phyloP scores from a whole-genome alignment of 371 early-diverging fungal species.

The Phascolomyces articulosus region DNA sequence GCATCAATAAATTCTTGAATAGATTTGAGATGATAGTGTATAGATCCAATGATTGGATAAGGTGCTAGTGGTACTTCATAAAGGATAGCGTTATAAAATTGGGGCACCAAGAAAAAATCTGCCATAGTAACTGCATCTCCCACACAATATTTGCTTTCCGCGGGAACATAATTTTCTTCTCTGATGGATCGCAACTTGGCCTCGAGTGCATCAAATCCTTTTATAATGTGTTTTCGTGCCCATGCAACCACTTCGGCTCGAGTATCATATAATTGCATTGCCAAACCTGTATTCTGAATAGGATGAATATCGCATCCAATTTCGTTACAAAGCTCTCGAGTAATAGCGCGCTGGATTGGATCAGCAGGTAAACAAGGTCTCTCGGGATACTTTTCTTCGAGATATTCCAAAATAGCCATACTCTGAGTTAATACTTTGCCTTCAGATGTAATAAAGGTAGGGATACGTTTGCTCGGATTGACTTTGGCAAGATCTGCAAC shows the following conservation, averaged over 20 bases:
- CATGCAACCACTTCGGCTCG: slow-evolving; percentile 64
- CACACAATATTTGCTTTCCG: slow-evolving; percentile 73
- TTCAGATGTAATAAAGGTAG: slow-evolving; percentile 64
- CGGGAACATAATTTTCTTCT: slow-evolving; percentile 14
- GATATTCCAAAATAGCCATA: slow-evolving; percentile 84
- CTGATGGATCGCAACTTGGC: neutral
- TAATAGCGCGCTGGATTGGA: slow-evolving; percentile 67
- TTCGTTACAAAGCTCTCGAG: slow-evolving; percentile 69
- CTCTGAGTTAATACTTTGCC: slow-evolving; percentile 68
- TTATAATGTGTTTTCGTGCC: slow-evolving; percentile 18
- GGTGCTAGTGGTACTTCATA: slow-evolving; percentile 72
- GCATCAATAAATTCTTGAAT: slow-evolving; percentile 73
- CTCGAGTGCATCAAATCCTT: neutral
- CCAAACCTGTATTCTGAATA: slow-evolving; percentile 80
- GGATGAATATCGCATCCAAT: slow-evolving; percentile 92
- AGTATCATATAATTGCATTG: slow-evolving; percentile 46
- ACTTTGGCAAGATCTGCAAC: slow-evolving; percentile 54
- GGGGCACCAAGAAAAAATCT: slow-evolving; percentile 82
- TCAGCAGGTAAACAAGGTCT: slow-evolving; percentile 78
- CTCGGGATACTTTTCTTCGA: slow-evolving; percentile 80
- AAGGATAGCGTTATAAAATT: slow-evolving; percentile 79
- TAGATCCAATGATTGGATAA: slow-evolving; percentile 70
- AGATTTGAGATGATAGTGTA: slow-evolving; percentile 53
- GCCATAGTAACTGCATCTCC: slow-evolving; percentile 88
- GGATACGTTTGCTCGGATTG: slow-evolving; percentile 76